These are phyloP conservation scores for Citrus sinensis DNA, from an alignment of 345 rosid species.

Conservation along the genomic window DVS_A1.0 CM039165.1:21565001-21565500, in stretches of 20 bases:
- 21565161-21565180: not conserved
- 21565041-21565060: not conserved
- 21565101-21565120: not conserved
- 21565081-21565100: too few species aligned
- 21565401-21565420: conserved; percentile 45
- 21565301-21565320: not conserved
- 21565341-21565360: not conserved
- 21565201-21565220: not conserved
- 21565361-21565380: conserved; percentile 12
- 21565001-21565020: not conserved
- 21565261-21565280: not conserved
- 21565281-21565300: not conserved
- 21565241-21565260: not conserved
- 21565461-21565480: conserved; percentile 79
- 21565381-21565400: conserved; percentile 49
- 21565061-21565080: too few species aligned
- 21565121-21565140: not conserved
- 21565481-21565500: conserved; percentile 1
- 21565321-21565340: not conserved
- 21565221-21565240: not conserved
- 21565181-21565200: not conserved
- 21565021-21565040: not conserved
- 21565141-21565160: not conserved
- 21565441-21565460: conserved; percentile 77
- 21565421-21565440: conserved; percentile 65